These are phyloP conservation scores for Penicillium sclerotiorum DNA, from an alignment of 2,329 filamentous ascomycete species.

Conservation along the genomic window DNA sequence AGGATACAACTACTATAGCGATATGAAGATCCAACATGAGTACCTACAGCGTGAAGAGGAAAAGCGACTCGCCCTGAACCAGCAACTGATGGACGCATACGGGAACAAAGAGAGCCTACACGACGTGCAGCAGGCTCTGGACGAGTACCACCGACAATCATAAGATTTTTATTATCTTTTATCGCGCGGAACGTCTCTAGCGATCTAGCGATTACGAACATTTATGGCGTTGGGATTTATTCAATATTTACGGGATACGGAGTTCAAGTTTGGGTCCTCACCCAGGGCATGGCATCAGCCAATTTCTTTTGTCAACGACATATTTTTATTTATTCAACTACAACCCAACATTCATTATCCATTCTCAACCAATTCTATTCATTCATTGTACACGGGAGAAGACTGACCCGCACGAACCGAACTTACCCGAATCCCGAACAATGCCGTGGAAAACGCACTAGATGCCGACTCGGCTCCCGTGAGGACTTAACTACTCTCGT, in stretches of 20 bases:
- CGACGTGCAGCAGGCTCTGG: slow-evolving; percentile 49
- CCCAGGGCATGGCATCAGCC: no score
- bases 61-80: slow-evolving; percentile 40
- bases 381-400: not conserved
- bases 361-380: not conserved
- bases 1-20: slow-evolving; percentile 27
- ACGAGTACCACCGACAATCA: slow-evolving; percentile 35
- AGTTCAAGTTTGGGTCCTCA: not conserved
- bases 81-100: slow-evolving; percentile 50
- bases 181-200: no score
- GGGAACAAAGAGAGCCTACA: slow-evolving; percentile 47
- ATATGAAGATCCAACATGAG: slow-evolving; percentile 14
- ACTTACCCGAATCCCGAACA: not conserved
- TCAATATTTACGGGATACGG: not conserved
- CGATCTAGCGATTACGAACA: no score
- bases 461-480: no score
- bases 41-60: slow-evolving; percentile 30
- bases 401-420: not conserved
- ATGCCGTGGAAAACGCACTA: no score
- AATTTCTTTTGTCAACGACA: no score
- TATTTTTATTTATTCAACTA: not conserved
- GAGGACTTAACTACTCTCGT: slow-evolving; percentile 16
- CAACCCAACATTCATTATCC: not conserved
- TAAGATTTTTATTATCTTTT: not conserved
- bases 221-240: no score